Percentiles rank a stretch among this genome's conserved stretches.
Conservation (phyloP, 2,329 filamentous ascomycete genomes). For the Colletotrichum orchidophilum region DNA sequence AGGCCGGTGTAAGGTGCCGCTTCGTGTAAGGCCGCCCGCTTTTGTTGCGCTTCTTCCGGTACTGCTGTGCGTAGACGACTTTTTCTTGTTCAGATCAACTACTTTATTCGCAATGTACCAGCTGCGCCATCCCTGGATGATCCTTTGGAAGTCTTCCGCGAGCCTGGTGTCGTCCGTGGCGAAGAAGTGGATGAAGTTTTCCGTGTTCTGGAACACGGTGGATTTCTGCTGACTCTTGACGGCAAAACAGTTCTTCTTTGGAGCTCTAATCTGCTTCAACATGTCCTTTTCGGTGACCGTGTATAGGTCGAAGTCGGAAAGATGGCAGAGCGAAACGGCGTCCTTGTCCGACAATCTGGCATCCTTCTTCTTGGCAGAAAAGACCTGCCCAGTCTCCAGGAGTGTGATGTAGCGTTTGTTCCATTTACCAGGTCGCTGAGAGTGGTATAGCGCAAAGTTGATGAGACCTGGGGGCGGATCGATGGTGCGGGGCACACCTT, state of each 20-base stretch:
- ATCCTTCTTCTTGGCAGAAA: slow-evolving; percentile 75
- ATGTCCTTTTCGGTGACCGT: slow-evolving; percentile 74
- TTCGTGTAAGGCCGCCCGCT: slow-evolving; percentile 41
- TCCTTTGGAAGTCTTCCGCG: slow-evolving; percentile 75
- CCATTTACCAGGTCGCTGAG: slow-evolving; percentile 86
- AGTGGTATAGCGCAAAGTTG: slow-evolving; percentile 80
- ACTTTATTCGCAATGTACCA: slow-evolving; percentile 87
- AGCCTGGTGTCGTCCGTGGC: slow-evolving; percentile 76
- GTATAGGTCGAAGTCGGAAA: slow-evolving; percentile 95
- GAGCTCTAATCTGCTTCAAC: slow-evolving; percentile 78
- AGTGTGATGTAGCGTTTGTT: slow-evolving; percentile 84
- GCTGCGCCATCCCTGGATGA: slow-evolving; percentile 84
- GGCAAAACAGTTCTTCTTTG: slow-evolving; percentile 86
- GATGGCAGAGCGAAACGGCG: slow-evolving; percentile 76
- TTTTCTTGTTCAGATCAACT: slow-evolving; percentile 56
- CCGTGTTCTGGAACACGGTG: slow-evolving; percentile 80
- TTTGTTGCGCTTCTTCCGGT: slow-evolving; percentile 40
- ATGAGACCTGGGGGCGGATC: slow-evolving; percentile 70
- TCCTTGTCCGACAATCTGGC: slow-evolving; percentile 72
- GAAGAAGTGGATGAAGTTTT: slow-evolving; percentile 94
- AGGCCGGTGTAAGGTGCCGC: slow-evolving; percentile 45
- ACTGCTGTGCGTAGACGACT: slow-evolving; percentile 42
- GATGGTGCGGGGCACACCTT: slow-evolving; percentile 66
- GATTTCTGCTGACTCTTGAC: slow-evolving; percentile 94
- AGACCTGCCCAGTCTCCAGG: slow-evolving; percentile 76